phyloP scores from a whole-genome alignment of 1,139 yeast genomes.

The Pichia sp. region DNA sequence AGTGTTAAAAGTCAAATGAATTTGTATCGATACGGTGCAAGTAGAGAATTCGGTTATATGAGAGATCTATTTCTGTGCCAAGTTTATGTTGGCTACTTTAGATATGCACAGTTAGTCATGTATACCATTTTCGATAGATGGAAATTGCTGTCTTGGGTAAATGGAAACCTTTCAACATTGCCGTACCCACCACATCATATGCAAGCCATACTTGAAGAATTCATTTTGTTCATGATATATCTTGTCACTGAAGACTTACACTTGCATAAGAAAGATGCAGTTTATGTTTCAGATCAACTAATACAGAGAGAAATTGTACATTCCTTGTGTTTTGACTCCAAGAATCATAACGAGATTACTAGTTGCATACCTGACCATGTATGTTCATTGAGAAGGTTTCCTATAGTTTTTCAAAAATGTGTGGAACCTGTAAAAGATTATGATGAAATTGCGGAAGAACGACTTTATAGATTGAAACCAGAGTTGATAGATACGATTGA shows the following conservation, averaged over 20 bases:
- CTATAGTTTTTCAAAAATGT: slow-evolving; percentile 43
- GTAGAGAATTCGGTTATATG: slow-evolving; percentile 77
- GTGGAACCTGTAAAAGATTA: slow-evolving; percentile 30
- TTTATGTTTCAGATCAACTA: slow-evolving; percentile 48
- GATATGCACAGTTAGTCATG: slow-evolving; percentile 55
- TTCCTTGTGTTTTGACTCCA: slow-evolving; percentile 67
- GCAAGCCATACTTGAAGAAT: slow-evolving; percentile 71
- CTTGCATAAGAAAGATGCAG: slow-evolving; percentile 47
- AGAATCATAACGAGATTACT: slow-evolving; percentile 67
- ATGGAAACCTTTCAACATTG: slow-evolving; percentile 37
- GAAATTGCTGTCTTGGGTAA: slow-evolving; percentile 52
- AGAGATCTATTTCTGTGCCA: slow-evolving; percentile 76
- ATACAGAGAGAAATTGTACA: slow-evolving; percentile 73
- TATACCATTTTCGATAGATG: slow-evolving; percentile 65
- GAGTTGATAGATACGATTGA: slow-evolving; percentile 29
- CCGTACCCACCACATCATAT: slow-evolving; percentile 39
- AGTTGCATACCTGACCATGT: slow-evolving; percentile 73
- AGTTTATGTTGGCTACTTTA: slow-evolving; percentile 49
- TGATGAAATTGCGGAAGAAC: slow-evolving; percentile 30
- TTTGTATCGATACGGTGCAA: slow-evolving; percentile 74
- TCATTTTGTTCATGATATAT: slow-evolving; percentile 64
- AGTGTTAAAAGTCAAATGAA: slow-evolving; percentile 75
- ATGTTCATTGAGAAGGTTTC: slow-evolving; percentile 68
- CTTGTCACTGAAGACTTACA: slow-evolving; percentile 65
- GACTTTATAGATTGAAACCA: slow-evolving; percentile 35